phyloP scores from a whole-genome alignment of 2,329 filamentous ascomycete genomes.

The Ceratocystis diversiconidia region DNA sequence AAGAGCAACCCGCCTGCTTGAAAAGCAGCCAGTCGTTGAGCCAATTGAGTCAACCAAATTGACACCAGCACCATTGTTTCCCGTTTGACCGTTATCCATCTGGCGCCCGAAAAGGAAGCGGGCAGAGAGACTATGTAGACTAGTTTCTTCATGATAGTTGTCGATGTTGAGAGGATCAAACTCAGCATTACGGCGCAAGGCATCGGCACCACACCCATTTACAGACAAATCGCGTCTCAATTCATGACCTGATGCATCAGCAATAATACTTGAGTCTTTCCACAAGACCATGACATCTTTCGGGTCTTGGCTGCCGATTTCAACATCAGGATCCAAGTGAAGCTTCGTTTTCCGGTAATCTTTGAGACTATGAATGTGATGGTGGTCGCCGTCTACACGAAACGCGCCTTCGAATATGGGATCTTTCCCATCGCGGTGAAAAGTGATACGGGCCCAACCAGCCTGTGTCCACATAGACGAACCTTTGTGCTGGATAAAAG shows the following conservation, averaged over 20 bases:
- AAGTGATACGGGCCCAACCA: constrained; percentile 73
- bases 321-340: constrained; percentile 52
- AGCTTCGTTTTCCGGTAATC: constrained; percentile 63
- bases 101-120: constrained; percentile 58
- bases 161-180: constrained; percentile 48
- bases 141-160: not conserved
- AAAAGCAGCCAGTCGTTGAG: constrained; percentile 68
- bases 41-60: constrained; percentile 71
- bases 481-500: constrained; percentile 51
- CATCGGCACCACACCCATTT: constrained; percentile 54
- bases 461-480: constrained; percentile 58
- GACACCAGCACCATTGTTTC: constrained; percentile 59
- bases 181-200: constrained; percentile 64
- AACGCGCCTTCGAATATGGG: constrained; percentile 89
- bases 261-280: constrained; percentile 72
- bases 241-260: constrained; percentile 32
- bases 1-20: constrained; percentile 78
- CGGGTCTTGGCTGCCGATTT: constrained; percentile 30
- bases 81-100: constrained; percentile 53
- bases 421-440: constrained; percentile 58
- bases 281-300: constrained; percentile 81
- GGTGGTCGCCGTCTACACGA: constrained; percentile 62
- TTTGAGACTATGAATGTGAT: constrained; percentile 67
- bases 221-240: constrained; percentile 43
- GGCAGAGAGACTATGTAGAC: constrained; percentile 41